A percentile compares a stretch with the other conserved stretches of the same genome.
Conservation (phyloP, 2,329 filamentous ascomycete genomes). For the Mariannaea sp. region DNA sequence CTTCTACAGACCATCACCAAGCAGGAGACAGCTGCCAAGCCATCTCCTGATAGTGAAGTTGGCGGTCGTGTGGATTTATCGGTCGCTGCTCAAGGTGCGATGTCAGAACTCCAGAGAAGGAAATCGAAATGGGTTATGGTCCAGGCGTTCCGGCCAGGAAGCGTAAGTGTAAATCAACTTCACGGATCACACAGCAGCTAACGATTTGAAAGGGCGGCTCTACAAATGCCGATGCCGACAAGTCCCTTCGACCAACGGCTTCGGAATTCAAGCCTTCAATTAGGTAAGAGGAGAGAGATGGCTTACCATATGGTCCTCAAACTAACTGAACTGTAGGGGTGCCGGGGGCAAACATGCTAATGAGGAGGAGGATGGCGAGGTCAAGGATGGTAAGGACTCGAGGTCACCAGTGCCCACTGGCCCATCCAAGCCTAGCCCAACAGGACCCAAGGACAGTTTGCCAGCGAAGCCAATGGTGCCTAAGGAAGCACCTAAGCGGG, state of each 20-base stretch:
- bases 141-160: constrained; percentile 71
- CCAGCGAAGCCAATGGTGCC: constrained; percentile 40
- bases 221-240: constrained; percentile 39
- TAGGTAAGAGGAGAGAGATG: constrained; percentile 41
- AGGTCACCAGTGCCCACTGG: constrained; percentile 27
- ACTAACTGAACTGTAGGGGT: constrained; percentile 21
- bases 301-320: background rate
- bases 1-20: constrained; percentile 69
- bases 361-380: constrained; percentile 75
- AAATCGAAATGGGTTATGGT: constrained; percentile 74
- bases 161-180: constrained; percentile 51
- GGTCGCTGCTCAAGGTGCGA: constrained; percentile 72
- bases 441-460: constrained; percentile 40
- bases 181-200: constrained; percentile 18
- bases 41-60: constrained; percentile 53
- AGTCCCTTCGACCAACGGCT: constrained; percentile 60
- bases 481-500: constrained; percentile 38
- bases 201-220: constrained; percentile 36
- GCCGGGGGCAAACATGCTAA: constrained; percentile 32
- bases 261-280: constrained; percentile 65
- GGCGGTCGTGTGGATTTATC: constrained; percentile 74
- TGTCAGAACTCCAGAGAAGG: constrained; percentile 70
- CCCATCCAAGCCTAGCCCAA: constrained; percentile 14
- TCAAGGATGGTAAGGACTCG: constrained; percentile 60
- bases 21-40: constrained; percentile 60